Base-by-base conservation (phyloP, 139 green algal species). In the Micromonas commoda region DNA sequence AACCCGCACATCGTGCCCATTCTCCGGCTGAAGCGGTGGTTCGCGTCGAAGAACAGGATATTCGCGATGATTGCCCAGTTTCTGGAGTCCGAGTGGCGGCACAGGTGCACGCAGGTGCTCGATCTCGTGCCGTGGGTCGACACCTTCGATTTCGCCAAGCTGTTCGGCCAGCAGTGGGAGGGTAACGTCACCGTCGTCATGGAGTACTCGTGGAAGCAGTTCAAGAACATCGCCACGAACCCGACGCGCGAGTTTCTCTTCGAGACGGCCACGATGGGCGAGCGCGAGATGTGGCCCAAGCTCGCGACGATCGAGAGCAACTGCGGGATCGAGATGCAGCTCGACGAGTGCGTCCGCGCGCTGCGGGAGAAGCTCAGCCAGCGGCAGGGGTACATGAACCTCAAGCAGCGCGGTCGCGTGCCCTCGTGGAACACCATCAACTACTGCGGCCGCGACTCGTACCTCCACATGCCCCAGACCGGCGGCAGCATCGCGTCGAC, bases 151-250 rank as follows among this genome's bases (percentile, higher is more conserved):
- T 45, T 86, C 16, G 61, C 76, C 53, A 86, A 78, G 64, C 75
- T 89, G 20, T 84, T 85, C n/a, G 76, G 73, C 23, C 84, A 88
- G 81, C 28, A 81, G 23, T 89, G 85, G 85, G 85, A 89, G 63
- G 85, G 85, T 9, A 82, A 89, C 80, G 63, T 89, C 33, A 89
- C 84, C 51, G 85, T 87, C 45, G 81, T 88, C 24, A 87, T 88
- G 85, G 57, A 32, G 31, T 78, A 85, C 54, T 82, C 78, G 24
- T 70, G 81, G 67, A 64, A 39, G 2, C 82, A 88, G 76, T 53
- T 82, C 28, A 53, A 35, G 21, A 26, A 21, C 9, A 71, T 77
- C 33, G 71, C 60, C 5, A 26, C 24, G 24, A 82, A 82, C 33
- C 69, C 70, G 37, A 82, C 52, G n/a, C 23, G 24, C 37, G 70